Evolutionary conservation across 805 yeast species (phyloP), one percentile per base, ranked within the genome.

Genomic region (Peterozyma xylosa): DNA sequence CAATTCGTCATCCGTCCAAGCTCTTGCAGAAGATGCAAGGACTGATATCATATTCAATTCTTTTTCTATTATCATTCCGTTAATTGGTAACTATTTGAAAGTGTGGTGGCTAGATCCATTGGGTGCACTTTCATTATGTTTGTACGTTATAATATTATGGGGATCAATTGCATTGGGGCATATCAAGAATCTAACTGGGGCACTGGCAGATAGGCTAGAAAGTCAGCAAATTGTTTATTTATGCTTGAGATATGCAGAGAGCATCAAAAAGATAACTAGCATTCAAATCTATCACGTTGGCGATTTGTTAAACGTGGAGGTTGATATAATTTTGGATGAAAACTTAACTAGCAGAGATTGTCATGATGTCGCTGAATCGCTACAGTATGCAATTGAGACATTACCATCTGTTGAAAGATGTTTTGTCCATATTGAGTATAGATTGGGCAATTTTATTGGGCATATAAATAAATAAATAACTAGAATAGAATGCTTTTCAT

Each of bases 291-390:
- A 85, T 56, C 90, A 86, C 54, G 85, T 81, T 15, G 95, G 95
- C 1, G 95, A 86, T 59, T 67, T 80, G 34, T 64, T 83, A 39
- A 81, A 78, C 53, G 90, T 83, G 35, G 95, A 86, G 56, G 85
- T 85, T 18, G 95, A 85, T 53, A 61, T 86, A 35, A 78, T 84
- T 5, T 70, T 78, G 42, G 76, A 77, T 49, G 64, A 65, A 27
- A 57, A 68, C 9, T 60, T 80, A 50, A 57, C 68, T 2, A 63
- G 85, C 54, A 73, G 79, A 46, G 95, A 86, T 53, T 69, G 80
- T 43, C 95, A 86, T 58, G 95, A 86, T 57, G 68, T 86, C 33
- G 95, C 87, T 3, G 95, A 85, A 59, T 81, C 90, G 0, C 63
- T 86, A 38, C 95, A 86, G 60, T 86, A 84, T 54, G 85, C 93